phyloP scores from a whole-genome alignment of 2,329 filamentous ascomycete genomes.

The Ceratocystis destructans region DNA sequence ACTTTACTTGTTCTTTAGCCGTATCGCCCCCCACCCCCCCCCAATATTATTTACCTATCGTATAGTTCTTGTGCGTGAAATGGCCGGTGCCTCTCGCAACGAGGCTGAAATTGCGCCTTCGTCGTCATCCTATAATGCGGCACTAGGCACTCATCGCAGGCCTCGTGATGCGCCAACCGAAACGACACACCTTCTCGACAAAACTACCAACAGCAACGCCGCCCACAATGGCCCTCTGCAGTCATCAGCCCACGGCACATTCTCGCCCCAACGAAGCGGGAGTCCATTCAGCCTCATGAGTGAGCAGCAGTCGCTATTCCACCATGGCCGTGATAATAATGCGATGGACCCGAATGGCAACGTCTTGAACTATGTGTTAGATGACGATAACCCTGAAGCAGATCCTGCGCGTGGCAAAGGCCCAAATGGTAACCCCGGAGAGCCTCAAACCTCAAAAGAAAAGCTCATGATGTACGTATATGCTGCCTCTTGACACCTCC shows the following conservation, averaged over 20 bases:
- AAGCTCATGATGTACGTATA: slow-evolving; percentile 12
- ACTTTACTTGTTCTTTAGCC: not conserved
- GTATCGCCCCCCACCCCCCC: not conserved
- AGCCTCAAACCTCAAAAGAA: slow-evolving; percentile 9
- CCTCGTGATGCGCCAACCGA: slow-evolving; percentile 4
- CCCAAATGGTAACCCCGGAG: not conserved
- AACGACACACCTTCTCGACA: slow-evolving; percentile 10
- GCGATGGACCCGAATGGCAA: not conserved
- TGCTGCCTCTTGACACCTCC: not conserved
- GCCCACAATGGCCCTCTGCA: not conserved
- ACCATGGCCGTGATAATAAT: slow-evolving; percentile 1
- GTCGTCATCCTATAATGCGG: not conserved
- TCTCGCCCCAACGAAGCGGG: not conserved
- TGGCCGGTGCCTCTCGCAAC: not conserved
- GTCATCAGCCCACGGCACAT: slow-evolving; percentile 2
- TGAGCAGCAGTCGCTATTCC: slow-evolving; percentile 9
- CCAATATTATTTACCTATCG: not conserved
- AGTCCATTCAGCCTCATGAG: slow-evolving; percentile 14
- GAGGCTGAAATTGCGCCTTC: not conserved
- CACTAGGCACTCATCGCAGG: not conserved
- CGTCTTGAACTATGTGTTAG: slow-evolving; percentile 1
- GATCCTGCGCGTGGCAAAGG: not conserved
- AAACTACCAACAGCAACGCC: not conserved
- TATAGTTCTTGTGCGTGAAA: not conserved
- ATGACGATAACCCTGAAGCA: not conserved